Evolutionary conservation across 345 rosid genomes (phyloP), one percentile per base, ranked within the genome.

Genomic region (Jatropha curcas): DNA sequence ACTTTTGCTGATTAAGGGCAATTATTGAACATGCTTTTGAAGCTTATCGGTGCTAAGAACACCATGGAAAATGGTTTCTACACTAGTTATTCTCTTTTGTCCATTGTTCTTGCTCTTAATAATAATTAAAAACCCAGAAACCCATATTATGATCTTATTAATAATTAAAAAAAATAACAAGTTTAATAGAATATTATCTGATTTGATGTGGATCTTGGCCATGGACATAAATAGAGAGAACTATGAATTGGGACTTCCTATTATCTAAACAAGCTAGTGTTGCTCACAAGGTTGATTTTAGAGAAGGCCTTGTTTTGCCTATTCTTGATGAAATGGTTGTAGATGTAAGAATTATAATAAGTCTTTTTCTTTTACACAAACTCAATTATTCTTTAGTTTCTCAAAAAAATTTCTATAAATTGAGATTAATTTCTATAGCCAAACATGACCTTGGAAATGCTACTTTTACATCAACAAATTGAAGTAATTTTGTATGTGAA

Each of bases 31-130:
- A 89, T 91, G 98, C 83, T 96, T 30, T 82, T 96, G 58, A 96
- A 96, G 82, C 88, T 96, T n/a, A 82, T 91, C 80, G 91, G 93
- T 79, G 99, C 98, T 58, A 93, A 96, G 86, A 93, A 93, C 90
- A 96, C 98, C 39, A 96, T 96, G 98, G 99, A 96, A 84, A 93
- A 93, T 25, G 99, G 99, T 20, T 97, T 96, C 53, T 96, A 88
- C 90, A 96, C 99, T 28, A 98, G 99, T 37, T 93, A 93, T 83
- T 96, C 99, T 76, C 97, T 96, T 48, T 71, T 96, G 30, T 93
- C 98, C 73, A 96, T 98, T 3, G 99, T 98, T 73, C 97, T 96
- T 56, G 99, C 99, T 71, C 84, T 96, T 62, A 98, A 98, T 1
- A 89, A 91, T 1, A 93, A 90, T 61, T 97, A 98, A 65, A 89